These are phyloP conservation scores for Starmerella cellae DNA, from an alignment of 805 yeast species.

Conservation along the genomic window DNA sequence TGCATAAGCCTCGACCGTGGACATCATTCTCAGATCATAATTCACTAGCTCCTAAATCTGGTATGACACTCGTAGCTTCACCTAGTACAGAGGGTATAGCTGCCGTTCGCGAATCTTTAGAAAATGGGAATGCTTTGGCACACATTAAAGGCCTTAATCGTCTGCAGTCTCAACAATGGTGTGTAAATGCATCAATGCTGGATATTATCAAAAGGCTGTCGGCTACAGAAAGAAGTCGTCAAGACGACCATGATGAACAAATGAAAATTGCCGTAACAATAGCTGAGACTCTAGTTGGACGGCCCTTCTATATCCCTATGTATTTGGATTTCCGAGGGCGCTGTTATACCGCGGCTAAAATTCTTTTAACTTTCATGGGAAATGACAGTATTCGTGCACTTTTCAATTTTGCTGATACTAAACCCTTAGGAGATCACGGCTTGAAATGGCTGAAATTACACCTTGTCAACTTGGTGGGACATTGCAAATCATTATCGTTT, in stretches of 20 bases:
- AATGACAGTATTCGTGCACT: constrained; percentile 39
- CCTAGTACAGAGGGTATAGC: constrained; percentile 43
- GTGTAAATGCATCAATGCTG: constrained; percentile 7
- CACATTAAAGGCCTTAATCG: constrained; percentile 11
- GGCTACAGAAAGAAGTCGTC: constrained; percentile 43
- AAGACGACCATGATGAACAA: constrained; percentile 35
- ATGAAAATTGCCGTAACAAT: constrained; percentile 70
- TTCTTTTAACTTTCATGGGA: constrained; percentile 45
- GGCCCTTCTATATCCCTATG: constrained; percentile 46
- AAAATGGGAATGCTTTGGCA: constrained; percentile 2
- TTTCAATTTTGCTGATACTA: constrained; percentile 40
- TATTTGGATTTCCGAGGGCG: constrained; percentile 53
- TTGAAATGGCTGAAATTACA: constrained; percentile 41
- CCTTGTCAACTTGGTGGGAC: constrained; percentile 40
- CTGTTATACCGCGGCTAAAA: constrained; percentile 43
- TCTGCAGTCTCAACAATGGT: constrained; percentile 13
- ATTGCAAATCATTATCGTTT: constrained; percentile 35
- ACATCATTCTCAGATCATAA: constrained; percentile 30
- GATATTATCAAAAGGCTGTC: background rate
- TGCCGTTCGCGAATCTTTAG: constrained; percentile 27
- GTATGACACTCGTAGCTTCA: constrained; percentile 8
- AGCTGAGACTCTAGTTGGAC: constrained; percentile 74
- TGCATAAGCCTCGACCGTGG: constrained; percentile 73
- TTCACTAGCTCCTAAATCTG: background rate
- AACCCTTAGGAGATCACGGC: constrained; percentile 35